Evolutionary conservation across 2,329 filamentous ascomycete species (phyloP).

Genomic region (Dichotomopilus funicola): DNA sequence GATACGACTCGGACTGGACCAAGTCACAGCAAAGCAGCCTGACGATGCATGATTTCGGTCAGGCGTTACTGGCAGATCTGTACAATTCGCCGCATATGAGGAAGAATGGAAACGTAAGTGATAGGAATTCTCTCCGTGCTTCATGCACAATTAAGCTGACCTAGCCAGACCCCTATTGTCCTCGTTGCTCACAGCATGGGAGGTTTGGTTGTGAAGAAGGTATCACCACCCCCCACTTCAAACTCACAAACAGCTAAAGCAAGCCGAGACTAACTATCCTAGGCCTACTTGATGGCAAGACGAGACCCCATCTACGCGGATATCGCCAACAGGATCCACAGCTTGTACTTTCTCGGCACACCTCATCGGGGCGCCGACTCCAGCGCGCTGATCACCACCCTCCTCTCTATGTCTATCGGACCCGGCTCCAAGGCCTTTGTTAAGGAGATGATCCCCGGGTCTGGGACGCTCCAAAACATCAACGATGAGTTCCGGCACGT

Average conservation of each 20-base stretch:
- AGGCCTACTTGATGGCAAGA: constrained; percentile 20
- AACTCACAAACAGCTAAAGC: too few species aligned
- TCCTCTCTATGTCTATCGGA: constrained; percentile 17
- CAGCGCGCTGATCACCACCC: constrained; percentile 19
- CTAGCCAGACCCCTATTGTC: constrained; percentile 18
- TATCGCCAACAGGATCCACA: constrained; percentile 23
- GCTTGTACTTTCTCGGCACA: constrained; percentile 29
- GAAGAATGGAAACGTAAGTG: constrained; percentile 15
- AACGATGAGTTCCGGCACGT: constrained; percentile 29
- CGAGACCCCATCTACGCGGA: constrained; percentile 17
- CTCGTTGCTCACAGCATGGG: constrained; percentile 24
- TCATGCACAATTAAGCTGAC: neutral
- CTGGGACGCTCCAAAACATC: constrained; percentile 19
- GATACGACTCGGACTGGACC: constrained; percentile 24
- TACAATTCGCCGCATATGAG: constrained; percentile 19
- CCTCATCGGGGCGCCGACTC: constrained; percentile 24
- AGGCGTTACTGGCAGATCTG: constrained; percentile 18
- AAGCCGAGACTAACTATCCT: too few species aligned
- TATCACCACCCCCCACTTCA: neutral
- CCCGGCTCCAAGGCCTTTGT: constrained; percentile 24
- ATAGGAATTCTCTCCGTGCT: neutral
- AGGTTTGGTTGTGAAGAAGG: constrained; percentile 22
- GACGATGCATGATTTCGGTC: constrained; percentile 20
- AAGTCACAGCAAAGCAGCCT: constrained; percentile 13
- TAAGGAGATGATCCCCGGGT: constrained; percentile 21